These are phyloP conservation scores for Pseudogymnoascus sp. DNA, from an alignment of 2,329 filamentous ascomycete species.

Conservation along the genomic window DNA sequence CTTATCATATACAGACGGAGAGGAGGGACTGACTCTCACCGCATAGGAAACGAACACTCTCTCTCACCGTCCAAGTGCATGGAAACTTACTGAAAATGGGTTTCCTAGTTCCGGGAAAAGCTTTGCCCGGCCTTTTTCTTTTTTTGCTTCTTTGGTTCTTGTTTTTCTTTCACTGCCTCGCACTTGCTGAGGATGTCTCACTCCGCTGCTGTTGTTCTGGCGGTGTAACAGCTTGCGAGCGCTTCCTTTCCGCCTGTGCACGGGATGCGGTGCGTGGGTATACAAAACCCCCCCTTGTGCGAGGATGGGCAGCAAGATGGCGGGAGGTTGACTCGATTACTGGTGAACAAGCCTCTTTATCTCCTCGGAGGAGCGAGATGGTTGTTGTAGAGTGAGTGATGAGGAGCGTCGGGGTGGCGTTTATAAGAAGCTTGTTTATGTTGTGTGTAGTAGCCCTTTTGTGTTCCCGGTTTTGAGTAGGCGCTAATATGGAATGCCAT, in stretches of 20 bases:
- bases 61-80: not conserved
- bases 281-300: not conserved
- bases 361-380: not conserved
- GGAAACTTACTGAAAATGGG: not conserved
- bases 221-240: not conserved
- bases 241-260: too few relatives aligned
- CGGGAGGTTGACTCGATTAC: not conserved
- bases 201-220: not conserved
- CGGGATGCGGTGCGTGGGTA: not conserved
- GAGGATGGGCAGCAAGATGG: not conserved
- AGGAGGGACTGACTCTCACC: not conserved
- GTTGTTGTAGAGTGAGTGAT: not conserved
- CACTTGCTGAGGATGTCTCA: not conserved
- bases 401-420: not conserved
- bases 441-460: too few relatives aligned
- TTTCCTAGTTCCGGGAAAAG: not conserved
- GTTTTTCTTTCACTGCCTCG: not conserved
- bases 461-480: not conserved
- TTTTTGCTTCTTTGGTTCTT: not conserved
- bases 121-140: not conserved
- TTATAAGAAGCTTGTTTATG: not conserved
- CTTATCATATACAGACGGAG: not conserved
- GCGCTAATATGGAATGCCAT: not conserved
- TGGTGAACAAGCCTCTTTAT: not conserved
- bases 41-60: not conserved